These are phyloP conservation scores for Diddensiella santjacobensis DNA, from an alignment of 805 yeast genomes.

Conservation along the genomic window DNA sequence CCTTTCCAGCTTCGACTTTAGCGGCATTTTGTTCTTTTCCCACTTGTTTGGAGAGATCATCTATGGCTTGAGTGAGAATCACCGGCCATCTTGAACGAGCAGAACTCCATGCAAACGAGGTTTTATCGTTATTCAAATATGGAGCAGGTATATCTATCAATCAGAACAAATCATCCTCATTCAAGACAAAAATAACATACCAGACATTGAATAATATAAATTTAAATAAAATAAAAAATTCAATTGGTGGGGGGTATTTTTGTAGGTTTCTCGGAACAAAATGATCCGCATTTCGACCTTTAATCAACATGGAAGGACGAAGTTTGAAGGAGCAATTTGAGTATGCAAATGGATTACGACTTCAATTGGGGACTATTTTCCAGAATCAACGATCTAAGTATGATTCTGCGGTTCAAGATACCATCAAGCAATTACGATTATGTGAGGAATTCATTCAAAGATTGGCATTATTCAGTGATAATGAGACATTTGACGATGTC, in stretches of 20 bases:
- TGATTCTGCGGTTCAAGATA: conserved; percentile 25
- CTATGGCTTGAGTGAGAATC: conserved; percentile 63
- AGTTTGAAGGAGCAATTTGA: conserved; percentile 15
- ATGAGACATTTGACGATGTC: conserved; percentile 69
- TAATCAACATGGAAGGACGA: conserved; percentile 1
- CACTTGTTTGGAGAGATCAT: conserved; percentile 49
- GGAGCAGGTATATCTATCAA: conserved; percentile 15
- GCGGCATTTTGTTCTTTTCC: conserved; percentile 20
- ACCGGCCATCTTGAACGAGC: conserved; percentile 84
- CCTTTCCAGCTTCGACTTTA: conserved; percentile 43
- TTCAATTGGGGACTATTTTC: neutral
- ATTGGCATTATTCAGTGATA: conserved; percentile 62
- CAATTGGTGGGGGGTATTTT: too few species aligned
- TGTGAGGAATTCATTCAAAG: conserved; percentile 43
- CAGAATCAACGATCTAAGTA: conserved; percentile 11
- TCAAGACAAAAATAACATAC: too few species aligned
- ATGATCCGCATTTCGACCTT: neutral
- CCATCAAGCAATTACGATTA: conserved; percentile 43
- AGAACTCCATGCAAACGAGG: conserved; percentile 80
- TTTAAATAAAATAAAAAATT: too few species aligned
- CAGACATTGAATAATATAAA: too few species aligned
- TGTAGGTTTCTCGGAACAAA: too few species aligned
- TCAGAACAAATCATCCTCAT: too few species aligned
- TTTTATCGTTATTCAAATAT: conserved; percentile 62
- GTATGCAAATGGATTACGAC: conserved; percentile 4